Percentiles rank a stretch among this genome's conserved stretches.
Evolutionary conservation across 140 eudicot genomes (phyloP).

Genomic region (Bidens hawaiensis): DNA sequence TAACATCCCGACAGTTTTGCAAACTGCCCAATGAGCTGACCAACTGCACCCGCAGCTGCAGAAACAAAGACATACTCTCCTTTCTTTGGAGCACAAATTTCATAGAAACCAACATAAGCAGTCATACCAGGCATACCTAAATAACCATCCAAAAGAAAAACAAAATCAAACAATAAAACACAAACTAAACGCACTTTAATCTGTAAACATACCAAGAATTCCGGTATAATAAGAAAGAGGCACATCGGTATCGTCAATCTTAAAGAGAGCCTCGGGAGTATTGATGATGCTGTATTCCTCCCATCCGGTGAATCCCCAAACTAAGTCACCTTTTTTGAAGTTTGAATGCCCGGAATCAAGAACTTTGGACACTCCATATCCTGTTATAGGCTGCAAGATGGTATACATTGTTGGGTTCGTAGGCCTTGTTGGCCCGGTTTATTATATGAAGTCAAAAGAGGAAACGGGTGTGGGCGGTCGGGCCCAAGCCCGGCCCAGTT

Average conservation of each 20-base stretch:
- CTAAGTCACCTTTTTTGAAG: no score
- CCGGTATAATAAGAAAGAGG: no score
- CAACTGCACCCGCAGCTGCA: slow-evolving; percentile 91
- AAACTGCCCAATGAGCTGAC: slow-evolving; percentile 88
- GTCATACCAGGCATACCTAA: slow-evolving; percentile 79
- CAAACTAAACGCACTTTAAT: neutral
- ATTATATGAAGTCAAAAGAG: no score
- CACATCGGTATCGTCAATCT: no score
- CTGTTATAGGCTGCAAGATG: slow-evolving; percentile 41
- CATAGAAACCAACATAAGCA: slow-evolving; percentile 68
- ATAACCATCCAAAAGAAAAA: neutral
- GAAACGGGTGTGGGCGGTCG: no score
- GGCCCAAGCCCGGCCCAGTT: no score
- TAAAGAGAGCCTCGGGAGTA: no score
- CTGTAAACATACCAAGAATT: no score
- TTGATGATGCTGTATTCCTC: no score
- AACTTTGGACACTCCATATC: slow-evolving; percentile 66
- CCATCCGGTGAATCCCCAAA: no score
- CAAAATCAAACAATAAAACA: neutral
- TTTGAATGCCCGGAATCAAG: slow-evolving; percentile 41
- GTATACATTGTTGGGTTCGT: no score
- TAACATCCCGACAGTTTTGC: slow-evolving; percentile 78
- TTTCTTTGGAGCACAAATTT: slow-evolving; percentile 59
- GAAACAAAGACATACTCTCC: slow-evolving; percentile 66
- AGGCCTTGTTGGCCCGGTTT: no score